These are phyloP conservation scores for Talaromyces sp. DNA, from an alignment of 2,329 filamentous ascomycete genomes.

Conservation along the genomic window DNA sequence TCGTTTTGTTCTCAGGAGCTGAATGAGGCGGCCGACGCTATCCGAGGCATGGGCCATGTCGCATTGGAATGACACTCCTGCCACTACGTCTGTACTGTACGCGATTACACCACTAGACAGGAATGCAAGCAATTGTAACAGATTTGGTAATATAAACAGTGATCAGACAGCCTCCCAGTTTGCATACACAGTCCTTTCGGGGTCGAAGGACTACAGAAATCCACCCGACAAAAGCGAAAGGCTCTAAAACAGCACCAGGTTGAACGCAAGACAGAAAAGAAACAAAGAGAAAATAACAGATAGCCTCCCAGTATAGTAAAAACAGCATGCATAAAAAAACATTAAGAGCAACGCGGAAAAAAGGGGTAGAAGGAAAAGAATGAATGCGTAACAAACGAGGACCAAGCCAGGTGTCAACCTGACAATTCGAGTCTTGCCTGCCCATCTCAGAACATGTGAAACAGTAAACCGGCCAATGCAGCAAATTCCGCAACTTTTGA, in stretches of 20 bases:
- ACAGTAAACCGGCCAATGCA: constrained; percentile 12
- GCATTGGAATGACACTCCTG: background rate
- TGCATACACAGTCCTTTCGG: constrained; percentile 14
- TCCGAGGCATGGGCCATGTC: background rate
- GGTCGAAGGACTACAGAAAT: constrained; percentile 18
- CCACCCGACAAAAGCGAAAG: constrained; percentile 18
- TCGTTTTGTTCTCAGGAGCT: background rate
- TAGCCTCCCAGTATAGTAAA: constrained; percentile 17
- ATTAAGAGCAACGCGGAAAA: constrained; percentile 5
- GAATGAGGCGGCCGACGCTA: background rate
- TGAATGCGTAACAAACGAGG: constrained; percentile 3
- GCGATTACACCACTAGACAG: background rate
- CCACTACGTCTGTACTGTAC: background rate
- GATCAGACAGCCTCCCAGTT: constrained; percentile 38
- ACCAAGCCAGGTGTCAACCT: background rate
- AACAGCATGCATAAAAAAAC: constrained; percentile 4
- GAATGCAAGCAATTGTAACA: background rate
- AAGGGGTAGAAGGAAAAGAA: constrained; percentile 2
- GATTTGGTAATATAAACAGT: constrained; percentile 11
- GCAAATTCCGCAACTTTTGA: constrained; percentile 12
- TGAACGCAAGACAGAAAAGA: constrained; percentile 11
- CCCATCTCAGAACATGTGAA: constrained; percentile 2
- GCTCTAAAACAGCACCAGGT: constrained; percentile 4
- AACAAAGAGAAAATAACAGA: constrained; percentile 18
- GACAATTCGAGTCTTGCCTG: background rate